Base-by-base conservation (phyloP, 2,329 filamentous ascomycete genomes). In the Ascochyta lentis region DNA sequence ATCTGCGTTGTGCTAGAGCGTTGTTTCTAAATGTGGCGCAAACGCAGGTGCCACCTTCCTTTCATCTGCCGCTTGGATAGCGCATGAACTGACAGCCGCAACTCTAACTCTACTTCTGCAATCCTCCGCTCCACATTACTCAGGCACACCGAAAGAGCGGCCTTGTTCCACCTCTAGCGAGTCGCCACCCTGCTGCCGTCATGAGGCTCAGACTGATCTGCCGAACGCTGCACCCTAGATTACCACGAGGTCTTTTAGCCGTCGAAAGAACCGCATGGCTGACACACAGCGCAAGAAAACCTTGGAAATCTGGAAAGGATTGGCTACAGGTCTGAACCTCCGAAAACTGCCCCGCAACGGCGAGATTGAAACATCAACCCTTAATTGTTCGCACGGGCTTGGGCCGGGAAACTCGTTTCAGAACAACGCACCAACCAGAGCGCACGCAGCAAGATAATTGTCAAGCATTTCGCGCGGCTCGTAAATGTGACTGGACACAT, bases 301-400 rank as follows among this genome's bases (percentile, higher is more conserved):
- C 53, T 24, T 34, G 46, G 56, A 43, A 50, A 57, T 54, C 47
- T 58, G 42, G 51, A 29, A 49, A 31, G 41, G 46, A 58, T 50
- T 43, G 57, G 46, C 40, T n/a, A 41, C 54, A 46, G 49, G 52
- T 37, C 34, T 29, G 42, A 51, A 51, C 44, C 31, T 41, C 39
- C 54, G 50, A 58, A 58, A 37, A 19, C 48, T 52, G 55, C 61
- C 56, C 63, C 60, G 60, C 55, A 43, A 52, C 58, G 54, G 51
- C 56, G 58, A 64, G 61, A 67, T 70, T 66, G 60, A 64, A 59
- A 60, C 52, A 55, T 64, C 44, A 59, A 57, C 52, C 42, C 60
- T 66, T 57, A 42, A 59, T 67, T 66, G 54, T 63, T 57, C 39
- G 54, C 55, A 60, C 63, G 46, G 59, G 41, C 63, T 56, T 58